These are phyloP conservation scores for Erysimum cheiranthoides DNA, from an alignment of 345 rosid genomes.

Conservation along the genomic window DNA sequence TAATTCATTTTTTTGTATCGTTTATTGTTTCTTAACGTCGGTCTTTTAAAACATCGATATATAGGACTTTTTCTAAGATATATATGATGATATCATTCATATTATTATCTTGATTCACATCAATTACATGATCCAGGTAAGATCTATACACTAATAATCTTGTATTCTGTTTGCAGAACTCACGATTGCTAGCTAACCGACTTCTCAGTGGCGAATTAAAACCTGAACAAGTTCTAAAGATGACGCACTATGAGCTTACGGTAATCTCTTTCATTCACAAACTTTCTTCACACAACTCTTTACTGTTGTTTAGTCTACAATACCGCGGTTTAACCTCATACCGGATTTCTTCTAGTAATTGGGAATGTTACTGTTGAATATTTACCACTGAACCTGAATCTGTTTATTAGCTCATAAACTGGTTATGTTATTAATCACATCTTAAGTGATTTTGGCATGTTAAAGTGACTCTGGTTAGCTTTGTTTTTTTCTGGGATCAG, in stretches of 20 bases:
- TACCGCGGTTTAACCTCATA: neutral
- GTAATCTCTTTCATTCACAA: conserved; percentile 17
- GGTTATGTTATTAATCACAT: neutral
- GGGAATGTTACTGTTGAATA: neutral
- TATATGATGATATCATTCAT: too few species aligned
- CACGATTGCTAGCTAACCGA: conserved; percentile 58
- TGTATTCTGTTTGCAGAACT: conserved; percentile 47
- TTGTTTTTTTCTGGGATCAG: neutral
- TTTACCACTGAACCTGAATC: neutral
- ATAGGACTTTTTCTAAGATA: too few species aligned
- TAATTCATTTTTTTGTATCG: too few species aligned
- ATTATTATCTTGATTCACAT: too few species aligned
- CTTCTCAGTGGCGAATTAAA: conserved; percentile 69
- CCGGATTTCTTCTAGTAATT: too few species aligned
- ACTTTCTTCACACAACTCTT: neutral
- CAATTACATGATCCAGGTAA: too few species aligned
- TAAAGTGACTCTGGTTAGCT: neutral
- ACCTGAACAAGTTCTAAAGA: conserved; percentile 39
- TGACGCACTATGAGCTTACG: neutral
- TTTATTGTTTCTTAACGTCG: too few species aligned
- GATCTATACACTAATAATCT: too few species aligned
- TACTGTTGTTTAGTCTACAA: neutral
- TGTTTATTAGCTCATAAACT: conserved; percentile 4
- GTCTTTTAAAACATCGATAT: too few species aligned
- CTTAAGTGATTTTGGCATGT: neutral